Conservation (phyloP, 2,329 filamentous ascomycete species). For the Hypoxylon sp. region DNA sequence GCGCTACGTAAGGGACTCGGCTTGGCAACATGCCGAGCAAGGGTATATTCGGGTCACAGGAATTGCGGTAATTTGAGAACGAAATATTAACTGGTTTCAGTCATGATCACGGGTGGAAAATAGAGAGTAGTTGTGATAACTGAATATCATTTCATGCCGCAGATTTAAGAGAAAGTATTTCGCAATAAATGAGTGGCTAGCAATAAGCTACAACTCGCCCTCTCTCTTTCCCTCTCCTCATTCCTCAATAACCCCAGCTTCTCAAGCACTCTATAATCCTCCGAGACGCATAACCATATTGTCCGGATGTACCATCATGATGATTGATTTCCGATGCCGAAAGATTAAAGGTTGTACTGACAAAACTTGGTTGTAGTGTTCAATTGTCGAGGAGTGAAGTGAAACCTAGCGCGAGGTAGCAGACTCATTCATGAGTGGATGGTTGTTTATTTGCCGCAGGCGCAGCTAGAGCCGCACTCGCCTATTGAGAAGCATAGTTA, state of each 20-base stretch:
- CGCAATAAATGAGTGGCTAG: conserved; percentile 31
- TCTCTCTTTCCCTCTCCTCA: not conserved
- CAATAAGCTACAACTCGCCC: conserved; percentile 26
- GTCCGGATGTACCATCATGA: conserved; percentile 7
- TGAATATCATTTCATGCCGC: not conserved
- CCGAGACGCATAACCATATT: conserved; percentile 16
- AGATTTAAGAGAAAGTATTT: conserved; percentile 19
- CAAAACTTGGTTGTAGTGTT: not conserved
- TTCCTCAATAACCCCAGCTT: conserved; percentile 8
- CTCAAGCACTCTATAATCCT: conserved; percentile 17
- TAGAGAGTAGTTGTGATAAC: not conserved
- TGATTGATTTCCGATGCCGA: conserved; percentile 9
- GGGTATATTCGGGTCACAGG: not conserved
- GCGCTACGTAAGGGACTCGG: conserved; percentile 8
- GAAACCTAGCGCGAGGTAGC: conserved; percentile 24
- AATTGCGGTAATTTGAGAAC: not conserved
- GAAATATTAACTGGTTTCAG: not conserved
- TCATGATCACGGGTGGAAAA: not conserved
- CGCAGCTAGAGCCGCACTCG: conserved; percentile 40
- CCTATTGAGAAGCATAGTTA: conserved; percentile 26
- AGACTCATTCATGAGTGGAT: conserved; percentile 10
- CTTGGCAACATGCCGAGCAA: conserved; percentile 16
- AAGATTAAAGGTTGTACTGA: conserved; percentile 24
- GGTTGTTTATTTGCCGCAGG: conserved; percentile 43
- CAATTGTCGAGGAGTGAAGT: conserved; percentile 19